Evolutionary conservation across 345 rosid genomes (phyloP), one percentile per base, ranked within the genome.

Genomic region (Chamaenerion angustifolium): DNA sequence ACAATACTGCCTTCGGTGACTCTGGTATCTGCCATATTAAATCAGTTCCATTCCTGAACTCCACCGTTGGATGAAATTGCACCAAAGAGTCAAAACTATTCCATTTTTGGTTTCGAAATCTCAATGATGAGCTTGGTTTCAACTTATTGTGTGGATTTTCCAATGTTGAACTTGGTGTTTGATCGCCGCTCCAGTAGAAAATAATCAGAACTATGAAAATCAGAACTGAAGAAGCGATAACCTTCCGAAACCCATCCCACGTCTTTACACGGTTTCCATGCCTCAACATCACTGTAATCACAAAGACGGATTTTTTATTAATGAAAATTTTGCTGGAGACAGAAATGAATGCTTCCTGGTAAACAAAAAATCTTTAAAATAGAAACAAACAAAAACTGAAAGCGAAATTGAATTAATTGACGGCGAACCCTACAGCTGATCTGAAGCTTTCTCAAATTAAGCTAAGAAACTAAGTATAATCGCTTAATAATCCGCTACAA

Each of bases 11-110:
- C 51, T 76, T 87, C 0, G 95, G 83, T 11, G 77, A 81, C 19
- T 72, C 69, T 0, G 98, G 96, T 63, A 87, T 70, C 67, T 78
- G 78, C 84, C 87, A 92, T 56, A 80, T 76, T 62, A 84, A 46
- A 51, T 84, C 81, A 14, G 89, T 87, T 4, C 83, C 82, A 57
- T 84, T 84, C 46, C 77, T 78, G 25, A 64, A 60, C 67, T 92
- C 82, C 1, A 71, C 43, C 0, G 85, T 68, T 0, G 89, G 93
- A 50, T 62, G 51, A 59, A 69, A 62, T 42, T 70, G 64, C 47
- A 56, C 66, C 1, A 14, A 52, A 11, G 71, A 59, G 1, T 71
- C 70, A 10, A 69, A 71, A 40, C 55, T 62, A 35, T 64, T 67
- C 64, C 69, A 58, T 50, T 65, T 76, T 58, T 70, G 67, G 25